phyloP scores from a whole-genome alignment of 108 stramenopile species.

The Fragilaria crotonensis region DNA sequence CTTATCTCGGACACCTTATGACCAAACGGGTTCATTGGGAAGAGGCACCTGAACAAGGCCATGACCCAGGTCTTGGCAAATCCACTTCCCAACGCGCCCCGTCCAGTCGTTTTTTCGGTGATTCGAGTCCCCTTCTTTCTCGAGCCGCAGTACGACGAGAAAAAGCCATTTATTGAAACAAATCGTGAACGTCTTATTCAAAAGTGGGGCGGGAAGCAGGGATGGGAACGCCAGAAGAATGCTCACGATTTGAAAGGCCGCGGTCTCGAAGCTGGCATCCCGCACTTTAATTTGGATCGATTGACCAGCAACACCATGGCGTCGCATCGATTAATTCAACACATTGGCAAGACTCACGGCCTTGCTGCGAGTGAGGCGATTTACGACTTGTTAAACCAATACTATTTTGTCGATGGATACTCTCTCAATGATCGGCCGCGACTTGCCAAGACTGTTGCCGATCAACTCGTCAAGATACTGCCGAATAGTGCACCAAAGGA shows the following conservation, averaged over 20 bases:
- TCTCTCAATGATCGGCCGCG: conserved; percentile 42
- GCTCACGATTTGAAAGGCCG: conserved; percentile 74
- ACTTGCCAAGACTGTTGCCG: conserved; percentile 42
- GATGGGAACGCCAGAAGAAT: conserved; percentile 71
- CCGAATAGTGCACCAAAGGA: conserved; percentile 19
- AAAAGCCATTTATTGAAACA: conserved; percentile 58
- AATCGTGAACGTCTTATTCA: conserved; percentile 69
- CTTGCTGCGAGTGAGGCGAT: conserved; percentile 59
- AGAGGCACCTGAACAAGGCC: conserved; percentile 67
- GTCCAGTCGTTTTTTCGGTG: conserved; percentile 58
- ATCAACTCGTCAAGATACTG: conserved; percentile 25
- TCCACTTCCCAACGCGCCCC: conserved; percentile 31
- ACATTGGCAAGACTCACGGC: conserved; percentile 69
- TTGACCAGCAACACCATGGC: conserved; percentile 80
- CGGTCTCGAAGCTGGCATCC: conserved; percentile 69
- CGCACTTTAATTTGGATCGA: conserved; percentile 81
- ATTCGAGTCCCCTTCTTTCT: conserved; percentile 82
- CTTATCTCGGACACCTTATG: conserved; percentile 75
- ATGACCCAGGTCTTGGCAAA: conserved; percentile 52
- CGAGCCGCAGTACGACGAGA: conserved; percentile 73
- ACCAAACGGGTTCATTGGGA: conserved; percentile 84
- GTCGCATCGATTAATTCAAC: conserved; percentile 75
- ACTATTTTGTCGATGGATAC: conserved; percentile 70
- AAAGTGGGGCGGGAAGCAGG: conserved; percentile 76
- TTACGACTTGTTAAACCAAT: conserved; percentile 73